Evolutionary conservation across 2,329 filamentous ascomycete genomes (phyloP).

Genomic region (Fusarium continuum): DNA sequence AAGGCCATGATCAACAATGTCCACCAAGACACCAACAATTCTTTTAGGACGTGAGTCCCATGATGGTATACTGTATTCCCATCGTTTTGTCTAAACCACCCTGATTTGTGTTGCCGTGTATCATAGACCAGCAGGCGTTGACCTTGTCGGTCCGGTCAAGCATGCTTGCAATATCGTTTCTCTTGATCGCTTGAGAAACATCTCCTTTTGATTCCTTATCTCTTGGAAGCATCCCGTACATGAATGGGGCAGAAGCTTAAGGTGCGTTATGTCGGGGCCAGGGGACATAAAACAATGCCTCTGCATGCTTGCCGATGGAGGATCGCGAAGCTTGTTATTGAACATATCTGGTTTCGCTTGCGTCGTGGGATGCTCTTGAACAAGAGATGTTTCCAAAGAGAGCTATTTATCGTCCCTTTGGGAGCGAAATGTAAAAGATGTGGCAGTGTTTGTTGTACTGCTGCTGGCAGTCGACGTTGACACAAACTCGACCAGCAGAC

Average conservation of each 20-base stretch:
- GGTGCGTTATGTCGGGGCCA: not conserved
- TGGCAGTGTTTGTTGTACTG: not conserved
- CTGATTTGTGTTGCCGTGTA: not conserved
- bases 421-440: not conserved
- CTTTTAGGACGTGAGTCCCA: not conserved
- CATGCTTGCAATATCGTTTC: not conserved
- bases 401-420: not conserved
- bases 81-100: not conserved
- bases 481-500: not conserved
- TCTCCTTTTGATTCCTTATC: not conserved
- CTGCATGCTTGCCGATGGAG: not conserved
- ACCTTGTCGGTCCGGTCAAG: not conserved
- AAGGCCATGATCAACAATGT: not conserved
- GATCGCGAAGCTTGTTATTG: not conserved
- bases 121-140: not conserved
- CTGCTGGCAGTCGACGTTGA: not conserved
- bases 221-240: not conserved
- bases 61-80: conserved; percentile 4
- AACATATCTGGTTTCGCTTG: not conserved
- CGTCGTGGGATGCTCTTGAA: not conserved
- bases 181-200: too few relatives aligned
- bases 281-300: not conserved
- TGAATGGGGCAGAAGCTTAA: not conserved
- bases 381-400: not conserved
- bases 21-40: not conserved